Base-by-base conservation (phyloP, 1,139 yeast genomes). In the Torulaspora pretoriensis region DNA sequence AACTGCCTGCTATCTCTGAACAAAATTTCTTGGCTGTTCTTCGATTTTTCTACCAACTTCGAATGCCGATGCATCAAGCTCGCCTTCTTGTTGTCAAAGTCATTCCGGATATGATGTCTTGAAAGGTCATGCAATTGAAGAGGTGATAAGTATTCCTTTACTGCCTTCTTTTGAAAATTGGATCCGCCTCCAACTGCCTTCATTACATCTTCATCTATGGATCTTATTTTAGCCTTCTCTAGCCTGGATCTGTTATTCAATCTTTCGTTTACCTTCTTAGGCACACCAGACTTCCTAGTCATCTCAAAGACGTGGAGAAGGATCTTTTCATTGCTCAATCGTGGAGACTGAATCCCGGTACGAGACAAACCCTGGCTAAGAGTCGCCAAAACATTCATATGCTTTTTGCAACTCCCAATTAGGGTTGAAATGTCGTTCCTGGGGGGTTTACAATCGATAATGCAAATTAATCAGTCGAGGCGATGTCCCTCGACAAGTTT, bases 171-270 rank as follows among this genome's bases (percentile, higher is more conserved):
- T 27, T 64, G 62, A 42, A 54, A 60, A 19, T 43, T 42, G 2
- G 69, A 66, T 5, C 61, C 64, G 29, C 50, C 56, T 2, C 68
- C 68, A 2, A 65, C 56, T 2, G 49, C 39, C 8, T 42, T 27
- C n/a, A 49, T 31, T 35, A 59, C 48, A 2, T 55, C 50, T 35
- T 41, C 22, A 2, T 50, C 35, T 8, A 29, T 13, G 10, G n/a
- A 8, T 29, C 16, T 29, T 22, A 6, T 13, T 14, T 8, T 13
- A 29, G 8, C 10, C 1, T 43, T 8, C 8, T 29, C 38, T 16
- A 37, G 13, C 23, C 30, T 37, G 14, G 38, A 25, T 4, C 12
- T 24, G 8, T 22, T 35, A 4, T 23, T 19, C 7, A 30, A 6
- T 29, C 8, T n/a, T 32, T 25, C 24, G 25, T 10, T 25, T 29